These are phyloP conservation scores for Haematococcus lacustris DNA, from an alignment of 139 green algal genomes.

Conservation along the genomic window DNA sequence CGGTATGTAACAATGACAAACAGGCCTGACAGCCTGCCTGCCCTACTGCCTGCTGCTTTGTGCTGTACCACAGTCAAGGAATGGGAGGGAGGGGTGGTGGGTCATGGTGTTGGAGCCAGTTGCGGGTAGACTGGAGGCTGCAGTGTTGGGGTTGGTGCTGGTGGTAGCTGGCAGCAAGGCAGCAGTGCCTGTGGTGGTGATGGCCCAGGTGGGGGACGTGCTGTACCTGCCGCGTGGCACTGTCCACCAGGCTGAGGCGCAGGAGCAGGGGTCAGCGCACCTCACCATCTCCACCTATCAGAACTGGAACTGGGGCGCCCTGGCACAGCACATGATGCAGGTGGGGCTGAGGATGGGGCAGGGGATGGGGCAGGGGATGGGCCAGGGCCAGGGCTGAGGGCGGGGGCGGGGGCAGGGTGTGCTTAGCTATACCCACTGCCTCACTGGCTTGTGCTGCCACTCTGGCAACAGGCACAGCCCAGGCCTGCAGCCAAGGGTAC, in stretches of 20 bases:
- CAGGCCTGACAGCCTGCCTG: not conserved
- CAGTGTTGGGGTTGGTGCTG: too few species aligned
- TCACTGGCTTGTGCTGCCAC: too few species aligned
- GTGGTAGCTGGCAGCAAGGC: not conserved
- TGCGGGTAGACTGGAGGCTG: not conserved
- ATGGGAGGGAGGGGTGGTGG: not conserved
- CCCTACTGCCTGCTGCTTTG: not conserved
- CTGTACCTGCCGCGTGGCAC: conserved; percentile 85
- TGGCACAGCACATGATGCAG: too few species aligned
- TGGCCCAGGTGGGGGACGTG: conserved; percentile 64
- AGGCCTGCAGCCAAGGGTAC: too few species aligned
- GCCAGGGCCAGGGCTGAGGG: too few species aligned
- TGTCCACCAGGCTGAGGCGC: conserved; percentile 32
- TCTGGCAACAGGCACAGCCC: too few species aligned
- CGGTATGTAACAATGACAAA: not conserved
- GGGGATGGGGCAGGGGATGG: too few species aligned
- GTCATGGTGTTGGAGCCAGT: not conserved
- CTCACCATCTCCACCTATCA: conserved; percentile 73
- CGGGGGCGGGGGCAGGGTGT: too few species aligned
- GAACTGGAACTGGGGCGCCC: too few species aligned
- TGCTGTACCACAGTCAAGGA: not conserved
- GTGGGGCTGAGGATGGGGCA: too few species aligned
- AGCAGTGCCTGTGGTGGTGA: too few species aligned
- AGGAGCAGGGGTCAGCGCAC: conserved; percentile 25
- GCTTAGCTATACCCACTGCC: too few species aligned